Evolutionary conservation across 768 basidiomycete species (phyloP).

Genomic region (Boletus reticulatus): DNA sequence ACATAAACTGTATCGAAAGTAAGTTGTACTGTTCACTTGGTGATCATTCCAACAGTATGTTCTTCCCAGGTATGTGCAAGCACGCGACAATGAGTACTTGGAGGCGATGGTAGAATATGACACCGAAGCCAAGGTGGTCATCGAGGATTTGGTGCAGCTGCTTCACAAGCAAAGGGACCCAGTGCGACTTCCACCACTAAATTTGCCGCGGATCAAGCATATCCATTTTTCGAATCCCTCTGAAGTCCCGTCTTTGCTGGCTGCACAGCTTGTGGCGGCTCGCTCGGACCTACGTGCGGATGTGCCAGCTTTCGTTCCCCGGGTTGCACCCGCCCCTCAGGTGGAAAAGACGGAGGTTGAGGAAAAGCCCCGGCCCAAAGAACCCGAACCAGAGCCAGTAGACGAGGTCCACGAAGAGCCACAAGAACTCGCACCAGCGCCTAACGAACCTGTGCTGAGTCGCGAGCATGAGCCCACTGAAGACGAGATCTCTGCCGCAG

Average conservation of each 20-base stretch:
- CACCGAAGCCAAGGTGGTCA: not conserved
- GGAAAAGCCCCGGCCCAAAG: not conserved
- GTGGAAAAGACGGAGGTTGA: not conserved
- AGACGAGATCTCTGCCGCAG: conserved; percentile 26
- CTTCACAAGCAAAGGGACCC: conserved; percentile 15
- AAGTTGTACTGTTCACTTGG: not conserved
- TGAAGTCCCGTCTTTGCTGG: conserved; percentile 32
- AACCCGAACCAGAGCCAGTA: not conserved
- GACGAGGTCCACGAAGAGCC: conserved; percentile 13
- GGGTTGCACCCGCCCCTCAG: not conserved
- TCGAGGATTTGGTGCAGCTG: conserved; percentile 24
- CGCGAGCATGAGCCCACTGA: conserved; percentile 20
- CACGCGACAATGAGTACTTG: conserved; percentile 8
- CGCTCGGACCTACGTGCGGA: conserved; percentile 14
- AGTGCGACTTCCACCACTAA: not conserved
- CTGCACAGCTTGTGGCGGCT: conserved; percentile 11
- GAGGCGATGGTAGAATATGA: conserved; percentile 14
- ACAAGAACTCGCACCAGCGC: conserved; percentile 4
- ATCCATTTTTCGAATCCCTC: conserved; percentile 29
- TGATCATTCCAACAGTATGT: not conserved
- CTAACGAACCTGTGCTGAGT: conserved; percentile 14
- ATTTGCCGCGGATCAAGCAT: conserved; percentile 24
- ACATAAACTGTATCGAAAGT: conserved; percentile 11
- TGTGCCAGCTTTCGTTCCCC: conserved; percentile 19
- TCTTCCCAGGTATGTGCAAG: not conserved